Percentiles rank a stretch among this genome's conserved stretches.
These are phyloP conservation scores for Microdochium bolleyi DNA, from an alignment of 2,329 filamentous ascomycete species.

Conservation along the genomic window DNA sequence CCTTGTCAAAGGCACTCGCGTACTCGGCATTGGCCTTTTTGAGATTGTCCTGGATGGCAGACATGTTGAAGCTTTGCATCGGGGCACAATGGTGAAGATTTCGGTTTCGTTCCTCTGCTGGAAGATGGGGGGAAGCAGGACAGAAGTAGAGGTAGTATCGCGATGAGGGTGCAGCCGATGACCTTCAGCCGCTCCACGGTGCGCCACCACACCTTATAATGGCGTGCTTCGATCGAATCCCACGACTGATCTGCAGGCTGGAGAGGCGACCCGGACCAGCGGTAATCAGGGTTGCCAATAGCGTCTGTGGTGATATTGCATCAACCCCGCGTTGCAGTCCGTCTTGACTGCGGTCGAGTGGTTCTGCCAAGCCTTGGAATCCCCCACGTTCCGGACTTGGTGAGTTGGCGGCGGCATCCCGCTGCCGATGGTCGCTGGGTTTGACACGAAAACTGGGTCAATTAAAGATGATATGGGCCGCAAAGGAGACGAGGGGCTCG, in stretches of 20 bases:
- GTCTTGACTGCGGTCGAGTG: neutral
- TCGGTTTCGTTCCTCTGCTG: neutral
- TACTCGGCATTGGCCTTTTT: conserved; percentile 50
- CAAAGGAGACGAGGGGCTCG: neutral
- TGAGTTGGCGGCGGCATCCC: neutral
- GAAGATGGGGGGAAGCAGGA: too few relatives aligned
- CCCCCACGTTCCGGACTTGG: neutral
- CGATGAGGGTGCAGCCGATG: neutral
- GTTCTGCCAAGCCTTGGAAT: neutral
- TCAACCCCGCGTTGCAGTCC: neutral
- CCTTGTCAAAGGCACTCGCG: conserved; percentile 53
- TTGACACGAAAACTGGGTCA: neutral
- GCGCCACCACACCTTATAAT: neutral
- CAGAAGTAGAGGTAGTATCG: neutral
- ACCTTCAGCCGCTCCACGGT: neutral
- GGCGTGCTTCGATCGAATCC: neutral
- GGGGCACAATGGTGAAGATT: neutral
- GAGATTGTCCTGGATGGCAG: conserved; percentile 44
- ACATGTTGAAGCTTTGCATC: conserved; percentile 15
- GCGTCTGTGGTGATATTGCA: neutral
- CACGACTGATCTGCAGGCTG: neutral
- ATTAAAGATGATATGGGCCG: neutral
- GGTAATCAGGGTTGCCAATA: too few relatives aligned
- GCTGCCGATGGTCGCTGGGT: neutral
- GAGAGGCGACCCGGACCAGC: too few relatives aligned